Conservation (phyloP, 1,139 yeast genomes). For the Sugiyamaella novakii region DNA sequence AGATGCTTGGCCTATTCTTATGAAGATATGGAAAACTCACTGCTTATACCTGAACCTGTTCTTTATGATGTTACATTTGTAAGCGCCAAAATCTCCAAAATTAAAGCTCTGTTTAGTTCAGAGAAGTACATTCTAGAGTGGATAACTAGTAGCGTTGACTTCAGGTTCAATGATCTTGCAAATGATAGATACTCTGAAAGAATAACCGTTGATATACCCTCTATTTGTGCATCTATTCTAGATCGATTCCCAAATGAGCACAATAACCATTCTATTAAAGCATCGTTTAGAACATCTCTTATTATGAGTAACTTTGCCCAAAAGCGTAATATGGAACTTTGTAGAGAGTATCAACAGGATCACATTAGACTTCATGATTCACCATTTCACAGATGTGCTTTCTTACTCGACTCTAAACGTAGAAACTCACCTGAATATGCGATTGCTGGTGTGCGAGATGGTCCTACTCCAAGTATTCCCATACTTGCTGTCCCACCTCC, state of each 20-base stretch:
- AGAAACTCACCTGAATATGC: conserved; percentile 49
- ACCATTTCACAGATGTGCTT: conserved; percentile 78
- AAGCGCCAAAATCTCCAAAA: conserved; percentile 37
- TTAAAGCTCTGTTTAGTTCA: conserved; percentile 42
- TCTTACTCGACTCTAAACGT: conserved; percentile 57
- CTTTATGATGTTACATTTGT: conserved; percentile 72
- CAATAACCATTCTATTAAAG: conserved; percentile 31
- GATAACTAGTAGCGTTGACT: conserved; percentile 43
- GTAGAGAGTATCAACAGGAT: conserved; percentile 57
- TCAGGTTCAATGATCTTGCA: conserved; percentile 67
- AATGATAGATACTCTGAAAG: conserved; percentile 65
- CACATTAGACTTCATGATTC: conserved; percentile 76
- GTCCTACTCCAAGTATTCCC: conserved; percentile 58
- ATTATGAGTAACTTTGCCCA: conserved; percentile 62
- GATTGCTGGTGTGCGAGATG: conserved; percentile 43
- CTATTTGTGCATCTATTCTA: conserved; percentile 44
- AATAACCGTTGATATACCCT: conserved; percentile 54
- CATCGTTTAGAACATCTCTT: conserved; percentile 56
- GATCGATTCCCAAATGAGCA: conserved; percentile 31
- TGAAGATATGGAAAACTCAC: conserved; percentile 71
- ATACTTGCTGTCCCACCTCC: conserved; percentile 70
- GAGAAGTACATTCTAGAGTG: conserved; percentile 39
- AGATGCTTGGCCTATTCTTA: conserved; percentile 62
- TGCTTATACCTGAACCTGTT: conserved; percentile 57
- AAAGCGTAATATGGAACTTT: conserved; percentile 52